Conservation (phyloP, 2,329 filamentous ascomycete genomes). For the Colletotrichum nymphaeae region DNA sequence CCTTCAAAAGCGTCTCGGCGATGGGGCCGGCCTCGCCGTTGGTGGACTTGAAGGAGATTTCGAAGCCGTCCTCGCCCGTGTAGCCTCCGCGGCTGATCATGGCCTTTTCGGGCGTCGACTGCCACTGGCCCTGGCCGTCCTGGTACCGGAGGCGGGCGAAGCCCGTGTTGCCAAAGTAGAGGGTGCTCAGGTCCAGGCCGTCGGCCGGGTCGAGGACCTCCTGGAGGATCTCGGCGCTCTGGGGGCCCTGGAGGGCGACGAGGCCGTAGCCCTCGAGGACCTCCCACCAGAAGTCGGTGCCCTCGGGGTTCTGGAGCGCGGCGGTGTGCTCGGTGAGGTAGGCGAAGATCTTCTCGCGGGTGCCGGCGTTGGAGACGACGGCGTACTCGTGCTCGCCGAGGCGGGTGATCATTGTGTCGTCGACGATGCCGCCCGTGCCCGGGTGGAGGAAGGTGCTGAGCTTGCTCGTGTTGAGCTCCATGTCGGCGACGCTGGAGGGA, state of each 20-base stretch:
- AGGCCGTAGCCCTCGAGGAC: conserved; percentile 80
- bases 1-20: conserved; percentile 66
- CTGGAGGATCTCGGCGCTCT: conserved; percentile 76
- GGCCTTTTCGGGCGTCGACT: conserved; percentile 58
- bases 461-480: conserved; percentile 77
- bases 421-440: conserved; percentile 88
- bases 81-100: conserved; percentile 91
- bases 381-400: conserved; percentile 83
- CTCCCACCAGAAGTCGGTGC: conserved; percentile 73
- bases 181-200: conserved; percentile 67
- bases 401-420: conserved; percentile 91
- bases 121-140: conserved; percentile 54
- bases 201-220: conserved; percentile 67
- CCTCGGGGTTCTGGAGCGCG: conserved; percentile 65
- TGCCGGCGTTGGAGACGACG: conserved; percentile 94
- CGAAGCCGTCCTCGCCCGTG: conserved; percentile 98
- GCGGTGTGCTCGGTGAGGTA: conserved; percentile 80
- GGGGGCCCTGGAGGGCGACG: conserved; percentile 89
- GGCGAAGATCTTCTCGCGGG: conserved; percentile 85
- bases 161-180: conserved; percentile 86
- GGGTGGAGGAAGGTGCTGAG: conserved; percentile 87
- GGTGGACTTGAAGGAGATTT: conserved; percentile 77
- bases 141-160: conserved; percentile 73
- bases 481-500: conserved; percentile 75
- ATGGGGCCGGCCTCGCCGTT: conserved; percentile 59